Base-by-base conservation (phyloP, 2,329 filamentous ascomycete genomes). In the Ceratocystis albifundus region DNA sequence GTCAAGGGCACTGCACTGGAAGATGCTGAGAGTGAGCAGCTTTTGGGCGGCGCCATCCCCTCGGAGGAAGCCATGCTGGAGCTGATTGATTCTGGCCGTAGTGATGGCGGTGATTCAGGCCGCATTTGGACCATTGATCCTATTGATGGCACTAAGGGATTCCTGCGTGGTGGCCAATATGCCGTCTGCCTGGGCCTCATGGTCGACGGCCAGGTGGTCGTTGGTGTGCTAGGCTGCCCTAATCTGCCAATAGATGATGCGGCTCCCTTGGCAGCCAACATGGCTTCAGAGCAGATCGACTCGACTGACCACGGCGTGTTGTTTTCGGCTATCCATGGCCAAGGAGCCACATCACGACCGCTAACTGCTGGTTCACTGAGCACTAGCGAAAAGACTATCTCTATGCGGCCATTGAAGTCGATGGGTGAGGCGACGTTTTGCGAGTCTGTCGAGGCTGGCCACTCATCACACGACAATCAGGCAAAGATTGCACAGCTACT, bases 81-180 rank as follows among this genome's bases (percentile, higher is more conserved):
- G 70, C 77, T 86, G 48, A 85, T 90, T 70, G 87, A 89, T 77
- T 76, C 77, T 69, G 87, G 87, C 53, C 83, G 83, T 74, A 89
- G 86, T 76, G 77, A 82, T 67, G 90, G 90, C 68, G 90, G 90
- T 32, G 75, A 78, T 68, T 81, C 79, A 70, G 91, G 90, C 69
- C 82, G 94, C 70, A 90, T 97, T 75, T 99, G 94, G 94, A 89
- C 93, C 50, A 86, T 99, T 67, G 94, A 99, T 76, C 94, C 94
- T 68, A 96, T 99, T 69, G 94, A 99, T 76, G 94, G 94, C 70
- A 99, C 94, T 65, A 96, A 96, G 79, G 95, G 94, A 36, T 99
- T 99, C 79, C 80, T 99, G 68, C 85, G 95, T 69, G 94, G 94
- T 65, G 95, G 92, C 48, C 94, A 99, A 79, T 99, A 99, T 74